Conservation (phyloP, 2,329 filamentous ascomycete species). For the Trichoderma sp. region DNA sequence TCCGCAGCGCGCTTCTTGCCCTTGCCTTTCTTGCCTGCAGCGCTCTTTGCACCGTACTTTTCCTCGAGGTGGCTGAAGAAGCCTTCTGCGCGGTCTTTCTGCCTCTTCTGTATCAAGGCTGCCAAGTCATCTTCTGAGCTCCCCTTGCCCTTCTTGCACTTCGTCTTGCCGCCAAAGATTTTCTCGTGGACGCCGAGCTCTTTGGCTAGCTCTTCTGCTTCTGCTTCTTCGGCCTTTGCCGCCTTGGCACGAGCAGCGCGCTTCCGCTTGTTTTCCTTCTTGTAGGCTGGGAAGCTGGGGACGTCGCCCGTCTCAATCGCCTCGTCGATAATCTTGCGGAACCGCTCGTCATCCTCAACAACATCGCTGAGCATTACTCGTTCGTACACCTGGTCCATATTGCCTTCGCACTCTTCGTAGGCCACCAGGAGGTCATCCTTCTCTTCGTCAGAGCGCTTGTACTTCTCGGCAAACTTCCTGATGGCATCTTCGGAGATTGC, state of each 20-base stretch:
- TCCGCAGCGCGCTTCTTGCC: constrained; percentile 55
- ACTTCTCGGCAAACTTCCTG: constrained; percentile 68
- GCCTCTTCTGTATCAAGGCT: constrained; percentile 71
- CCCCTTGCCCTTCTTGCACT: constrained; percentile 43
- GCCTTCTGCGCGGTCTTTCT: constrained; percentile 56
- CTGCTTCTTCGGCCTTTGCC: constrained; percentile 64
- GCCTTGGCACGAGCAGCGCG: constrained; percentile 56
- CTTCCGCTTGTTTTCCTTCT: constrained; percentile 66
- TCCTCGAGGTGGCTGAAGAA: constrained; percentile 74
- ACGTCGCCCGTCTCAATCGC: constrained; percentile 72
- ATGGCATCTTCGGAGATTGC: constrained; percentile 73
- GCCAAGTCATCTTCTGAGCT: constrained; percentile 56
- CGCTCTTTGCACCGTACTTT: constrained; percentile 60
- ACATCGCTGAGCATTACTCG: constrained; percentile 83
- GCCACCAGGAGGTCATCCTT: constrained; percentile 70
- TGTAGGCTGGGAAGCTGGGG: constrained; percentile 64
- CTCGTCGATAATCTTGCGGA: constrained; percentile 73
- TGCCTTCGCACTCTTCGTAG: constrained; percentile 69
- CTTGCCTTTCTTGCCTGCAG: constrained; percentile 50
- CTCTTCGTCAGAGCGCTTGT: constrained; percentile 86
- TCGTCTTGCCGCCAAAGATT: constrained; percentile 52
- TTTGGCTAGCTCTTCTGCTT: constrained; percentile 72
- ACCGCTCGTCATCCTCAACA: constrained; percentile 79
- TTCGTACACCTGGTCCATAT: constrained; percentile 75
- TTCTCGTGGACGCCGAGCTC: constrained; percentile 72